Base-by-base conservation (phyloP, 345 rosid species). In the Eucalyptus leucophloia region DNA sequence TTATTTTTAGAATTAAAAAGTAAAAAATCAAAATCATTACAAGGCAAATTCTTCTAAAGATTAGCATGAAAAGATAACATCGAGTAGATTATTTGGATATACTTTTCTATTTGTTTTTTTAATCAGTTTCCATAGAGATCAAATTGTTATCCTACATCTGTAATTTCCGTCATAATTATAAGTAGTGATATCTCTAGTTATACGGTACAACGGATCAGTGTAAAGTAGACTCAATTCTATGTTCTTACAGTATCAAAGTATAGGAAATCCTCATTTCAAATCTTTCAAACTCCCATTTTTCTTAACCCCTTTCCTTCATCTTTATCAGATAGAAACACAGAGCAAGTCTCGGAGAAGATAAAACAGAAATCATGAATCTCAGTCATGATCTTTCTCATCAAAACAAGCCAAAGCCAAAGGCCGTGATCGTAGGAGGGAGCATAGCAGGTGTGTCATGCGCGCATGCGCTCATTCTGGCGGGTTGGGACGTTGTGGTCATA, bases 401-500 rank as follows among this genome's bases (percentile, higher is more conserved):
- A 18, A 34, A 37, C 77, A n/a, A n/a, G 77, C 11, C 50, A 37
- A 91, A 89, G 85, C 90, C 91, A 10, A 95, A 90, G 92, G 98
- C 95, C 44, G 90, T 96, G 82, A 92, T 94, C 4, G 94, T 96
- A 28, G 99, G 98, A 81, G 98, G 98, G 87, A 96, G 99, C 93
- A 93, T 95, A 90, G 98, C 95, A 2, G 97, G 97, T 30, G 47
- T 95, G 87, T 94, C 98, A n/a, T 94, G 97, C 89, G 97, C 97
- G n/a, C 98, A 95, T 88, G 90, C 98, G 51, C 95, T 95, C 50
- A 90, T 91, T 50, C 92, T 87, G 91, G 96, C 93, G 9, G 98
- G 97, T 26, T 95, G 96, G 96, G 93, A 97, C 34, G 96, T 96
- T 30, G 37, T 93, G 28, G 94, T 95, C 5, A 89, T 96, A 24